Evolutionary conservation across 2,329 filamentous ascomycete genomes (phyloP), one percentile per base, ranked within the genome.

Genomic region (Neoscytalidium dimidiatum): DNA sequence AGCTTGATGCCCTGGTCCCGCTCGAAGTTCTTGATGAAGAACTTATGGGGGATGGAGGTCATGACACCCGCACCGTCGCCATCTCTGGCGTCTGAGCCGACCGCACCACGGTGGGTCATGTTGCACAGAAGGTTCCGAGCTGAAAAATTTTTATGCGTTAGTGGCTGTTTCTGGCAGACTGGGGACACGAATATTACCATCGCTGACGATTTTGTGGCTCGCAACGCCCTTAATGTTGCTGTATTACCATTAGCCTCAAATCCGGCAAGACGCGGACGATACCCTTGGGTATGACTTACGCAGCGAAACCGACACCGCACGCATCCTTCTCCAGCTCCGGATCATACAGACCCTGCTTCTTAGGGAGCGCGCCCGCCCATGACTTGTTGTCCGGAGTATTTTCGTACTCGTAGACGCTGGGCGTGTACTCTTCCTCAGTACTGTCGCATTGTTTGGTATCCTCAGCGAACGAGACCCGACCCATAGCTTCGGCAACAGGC

Each of bases 71-170:
- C 95, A 79, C 95, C 95, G 78, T 99, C 95, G 78, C 95, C 95
- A 78, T 99, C 95, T 84, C 95, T 91, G 75, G 93, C 93, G 84
- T 99, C 95, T 67, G 95, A 98, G 72, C 95, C 95, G 73, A 98
- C 94, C 69, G 95, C 95, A 85, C 95, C 95, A 79, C 95, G 91
- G 85, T 99, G 95, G 85, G 95, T 98, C 95, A 99, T 99, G 86
- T 99, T 98, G 86, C 95, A 99, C 69, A 99, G 89, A 68, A 99
- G 85, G 81, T 94, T 96, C 70, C 92, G 91, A 71, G 94, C 92
- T 95, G 72, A 49, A 67, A 33, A 69, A 41, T 21, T 19, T 13
- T 53, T 48, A 33, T 65, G 43, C 28, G 60, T 64, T 26, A 61
- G 56, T 43, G 26, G 44, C 62, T 58, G 57, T n/a, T 4, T 23